These are phyloP conservation scores for Hyphopichia pseudoburtonii DNA, from an alignment of 1,139 yeast genomes.

Conservation along the genomic window DNA sequence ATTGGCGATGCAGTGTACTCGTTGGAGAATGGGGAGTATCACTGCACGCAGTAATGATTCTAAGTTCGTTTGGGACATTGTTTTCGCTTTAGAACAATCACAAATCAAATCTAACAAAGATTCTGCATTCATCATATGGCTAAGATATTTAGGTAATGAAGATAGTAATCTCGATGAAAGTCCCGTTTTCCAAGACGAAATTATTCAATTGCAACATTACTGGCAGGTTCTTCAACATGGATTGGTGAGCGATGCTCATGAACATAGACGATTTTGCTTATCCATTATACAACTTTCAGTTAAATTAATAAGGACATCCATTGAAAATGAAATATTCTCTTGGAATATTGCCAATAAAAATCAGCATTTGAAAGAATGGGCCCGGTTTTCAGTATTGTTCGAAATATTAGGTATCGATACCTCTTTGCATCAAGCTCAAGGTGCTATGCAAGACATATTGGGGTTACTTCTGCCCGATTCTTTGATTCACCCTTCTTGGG, in stretches of 20 bases:
- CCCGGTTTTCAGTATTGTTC: constrained; percentile 66
- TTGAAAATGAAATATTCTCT: constrained; percentile 42
- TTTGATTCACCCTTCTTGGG: constrained; percentile 69
- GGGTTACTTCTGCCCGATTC: constrained; percentile 52
- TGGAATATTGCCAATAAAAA: constrained; percentile 42
- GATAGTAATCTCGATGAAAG: constrained; percentile 16
- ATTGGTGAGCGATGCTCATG: constrained; percentile 58
- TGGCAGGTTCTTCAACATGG: constrained; percentile 65
- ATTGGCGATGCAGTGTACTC: constrained; percentile 15
- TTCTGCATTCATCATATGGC: constrained; percentile 54
- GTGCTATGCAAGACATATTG: constrained; percentile 66
- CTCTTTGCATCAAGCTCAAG: constrained; percentile 82
- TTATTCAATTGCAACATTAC: constrained; percentile 38
- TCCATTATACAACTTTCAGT: constrained; percentile 67
- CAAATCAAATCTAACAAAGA: constrained; percentile 31
- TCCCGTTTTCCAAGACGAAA: constrained; percentile 24
- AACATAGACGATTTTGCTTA: constrained; percentile 69
- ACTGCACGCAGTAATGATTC: constrained; percentile 20
- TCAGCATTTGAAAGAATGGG: constrained; percentile 58
- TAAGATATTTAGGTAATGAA: constrained; percentile 43
- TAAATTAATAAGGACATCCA: constrained; percentile 37
- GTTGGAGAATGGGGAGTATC: constrained; percentile 49
- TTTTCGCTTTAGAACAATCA: constrained; percentile 35
- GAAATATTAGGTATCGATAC: constrained; percentile 86
- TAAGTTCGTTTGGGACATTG: constrained; percentile 43